Evolutionary conservation across 345 rosid genomes (phyloP).

Genomic region (Aurinia saxatilis): DNA sequence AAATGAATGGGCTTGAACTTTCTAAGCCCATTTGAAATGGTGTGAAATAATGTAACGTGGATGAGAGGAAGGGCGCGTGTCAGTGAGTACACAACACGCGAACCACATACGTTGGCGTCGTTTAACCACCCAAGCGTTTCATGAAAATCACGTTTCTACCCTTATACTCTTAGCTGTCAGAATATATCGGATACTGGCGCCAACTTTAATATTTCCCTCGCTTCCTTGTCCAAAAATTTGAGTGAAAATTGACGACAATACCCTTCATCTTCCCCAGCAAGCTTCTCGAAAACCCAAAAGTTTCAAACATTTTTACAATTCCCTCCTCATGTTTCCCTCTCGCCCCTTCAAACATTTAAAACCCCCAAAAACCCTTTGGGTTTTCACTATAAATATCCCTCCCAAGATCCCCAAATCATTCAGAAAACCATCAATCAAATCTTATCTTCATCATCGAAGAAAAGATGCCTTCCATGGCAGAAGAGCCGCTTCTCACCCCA

Average conservation of each 20-base stretch:
- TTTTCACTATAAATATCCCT: background rate
- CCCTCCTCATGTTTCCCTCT: constrained; percentile 20
- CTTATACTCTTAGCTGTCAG: background rate
- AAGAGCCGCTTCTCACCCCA: constrained; percentile 76
- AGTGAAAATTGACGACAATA: background rate
- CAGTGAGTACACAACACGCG: background rate
- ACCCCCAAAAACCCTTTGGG: constrained; percentile 14
- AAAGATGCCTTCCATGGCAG: constrained; percentile 68
- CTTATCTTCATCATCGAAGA: background rate
- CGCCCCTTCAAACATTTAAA: constrained; percentile 1
- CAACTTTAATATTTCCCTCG: constrained; percentile 14
- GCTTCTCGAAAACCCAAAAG: constrained; percentile 5
- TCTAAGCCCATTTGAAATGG: too few relatives aligned
- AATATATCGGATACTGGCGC: constrained; percentile 13
- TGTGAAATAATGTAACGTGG: too few relatives aligned
- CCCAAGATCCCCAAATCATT: background rate
- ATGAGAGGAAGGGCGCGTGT: background rate
- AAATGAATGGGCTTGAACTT: too few relatives aligned
- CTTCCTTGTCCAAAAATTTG: background rate
- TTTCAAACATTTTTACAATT: constrained; percentile 24
- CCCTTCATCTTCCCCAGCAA: constrained; percentile 30
- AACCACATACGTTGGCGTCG: constrained; percentile 3
- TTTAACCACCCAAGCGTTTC: background rate
- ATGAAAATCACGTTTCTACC: background rate
- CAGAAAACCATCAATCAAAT: background rate